Evolutionary conservation across 495 filamentous ascomycete genomes (phyloP).

Genomic region (Aspergillus conjunctus): DNA sequence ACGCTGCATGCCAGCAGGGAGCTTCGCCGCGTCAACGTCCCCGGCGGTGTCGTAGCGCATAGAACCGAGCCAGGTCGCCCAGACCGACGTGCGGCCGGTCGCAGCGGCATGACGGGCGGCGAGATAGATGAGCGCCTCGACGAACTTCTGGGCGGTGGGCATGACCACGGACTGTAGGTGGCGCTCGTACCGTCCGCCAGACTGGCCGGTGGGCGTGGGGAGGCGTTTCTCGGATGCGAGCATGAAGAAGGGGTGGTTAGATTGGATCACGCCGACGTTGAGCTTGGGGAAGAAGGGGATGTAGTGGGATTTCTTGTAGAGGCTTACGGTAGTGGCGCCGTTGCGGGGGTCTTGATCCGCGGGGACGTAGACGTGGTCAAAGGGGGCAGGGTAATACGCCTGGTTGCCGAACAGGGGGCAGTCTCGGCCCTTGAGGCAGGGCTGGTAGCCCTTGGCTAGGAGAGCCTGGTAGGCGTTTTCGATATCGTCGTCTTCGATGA

Average conservation of each 20-base stretch:
- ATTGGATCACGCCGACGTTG: not conserved
- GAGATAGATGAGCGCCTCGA: not conserved
- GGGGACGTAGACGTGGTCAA: not conserved
- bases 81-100: not conserved
- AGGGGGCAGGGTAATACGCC: not conserved
- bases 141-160: not conserved
- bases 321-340: not conserved
- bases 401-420: not conserved
- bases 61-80: not conserved
- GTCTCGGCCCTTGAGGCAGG: slow-evolving; percentile 15
- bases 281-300: not conserved
- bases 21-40: no score
- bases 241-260: not conserved
- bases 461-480: not conserved
- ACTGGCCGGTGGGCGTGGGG: not conserved
- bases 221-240: not conserved
- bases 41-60: not conserved
- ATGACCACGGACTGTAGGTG: not conserved
- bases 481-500: slow-evolving; percentile 2
- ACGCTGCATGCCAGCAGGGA: no score
- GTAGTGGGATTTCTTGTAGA: not conserved
- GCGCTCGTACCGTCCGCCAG: not conserved
- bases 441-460: not conserved
- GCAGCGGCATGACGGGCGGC: not conserved
- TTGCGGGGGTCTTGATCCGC: not conserved